Evolutionary conservation across 108 stramenopile genomes (phyloP), one percentile per base, ranked within the genome.

Genomic region (Skeletonema potamos): DNA sequence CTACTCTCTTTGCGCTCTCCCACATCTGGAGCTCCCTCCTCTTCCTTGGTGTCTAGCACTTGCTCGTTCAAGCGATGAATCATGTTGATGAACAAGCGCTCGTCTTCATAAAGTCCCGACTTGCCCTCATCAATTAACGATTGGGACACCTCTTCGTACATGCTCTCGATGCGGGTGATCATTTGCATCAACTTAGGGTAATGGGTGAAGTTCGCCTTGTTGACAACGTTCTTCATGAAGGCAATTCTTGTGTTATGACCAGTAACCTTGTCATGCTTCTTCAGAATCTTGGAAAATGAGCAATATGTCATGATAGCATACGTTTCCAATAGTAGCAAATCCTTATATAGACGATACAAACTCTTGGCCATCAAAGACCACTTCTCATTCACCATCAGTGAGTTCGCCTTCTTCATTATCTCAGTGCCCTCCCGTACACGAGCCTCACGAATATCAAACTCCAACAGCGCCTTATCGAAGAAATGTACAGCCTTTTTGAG

Each of bases 271-370:
- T 99, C 98, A 81, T 99, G 98, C 83, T 99, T 99, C 86, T 99
- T 99, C 55, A 99, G 82, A 56, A 98, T 97, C 84, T 99, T 99
- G 62, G 80, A 92, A 84, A 97, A 97, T 51, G 89, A 88, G 74
- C 96, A 97, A 76, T 97, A 99, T 20, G 96, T 99, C 96, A 99
- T 98, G 66, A 99, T 97, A 24, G 98, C 97, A 69, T 87, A 99
- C 30, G 96, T 98, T 72, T 99, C 98, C 34, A 99, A 88, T 51
- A 98, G 79, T 34, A 99, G 82, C 34, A 99, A 79, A 74, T 98
- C 96, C 68, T 92, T 96, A 77, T 99, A 97, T 28, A 94, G 68
- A 29, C 90, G 59, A 65, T 96, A 93, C 39, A 90, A 85, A 57
- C 90, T 89, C 70, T 96, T 97, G 22, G 95, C 95, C 84, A 91